phyloP scores from a whole-genome alignment of 2,329 filamentous ascomycete species.

The Byssochlamys sp. region DNA sequence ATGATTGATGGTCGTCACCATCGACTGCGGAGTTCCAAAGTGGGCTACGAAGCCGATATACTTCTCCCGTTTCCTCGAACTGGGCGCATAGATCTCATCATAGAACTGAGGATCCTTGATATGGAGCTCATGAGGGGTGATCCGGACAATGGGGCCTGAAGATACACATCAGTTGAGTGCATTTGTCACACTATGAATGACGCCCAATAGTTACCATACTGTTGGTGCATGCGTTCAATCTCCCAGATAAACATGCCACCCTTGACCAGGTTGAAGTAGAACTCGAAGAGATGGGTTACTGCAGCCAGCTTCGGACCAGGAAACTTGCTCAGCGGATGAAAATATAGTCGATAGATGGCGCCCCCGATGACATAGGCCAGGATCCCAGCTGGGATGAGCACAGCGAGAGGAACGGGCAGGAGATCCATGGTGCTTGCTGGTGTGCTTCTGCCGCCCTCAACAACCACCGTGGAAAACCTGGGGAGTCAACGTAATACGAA shows the following conservation, averaged over 20 bases:
- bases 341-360: conserved; percentile 22
- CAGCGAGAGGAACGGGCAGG: neutral
- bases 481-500: neutral
- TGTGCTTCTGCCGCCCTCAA: neutral
- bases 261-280: conserved; percentile 26
- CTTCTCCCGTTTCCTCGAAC: conserved; percentile 19
- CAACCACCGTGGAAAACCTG: neutral
- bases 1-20: conserved; percentile 12
- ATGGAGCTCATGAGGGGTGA: conserved; percentile 25
- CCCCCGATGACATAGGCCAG: conserved; percentile 2
- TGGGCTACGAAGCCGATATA: conserved; percentile 9
- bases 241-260: conserved; percentile 23
- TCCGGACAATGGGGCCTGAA: conserved; percentile 25
- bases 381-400: neutral
- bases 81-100: conserved; percentile 21
- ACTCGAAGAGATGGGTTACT: conserved; percentile 21
- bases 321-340: conserved; percentile 24
- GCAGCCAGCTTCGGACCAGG: conserved; percentile 26
- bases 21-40: conserved; percentile 8
- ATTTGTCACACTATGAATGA: neutral
- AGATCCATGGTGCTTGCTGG: neutral
- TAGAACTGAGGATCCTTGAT: conserved; percentile 26
- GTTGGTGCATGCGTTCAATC: conserved; percentile 23
- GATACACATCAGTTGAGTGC: neutral
- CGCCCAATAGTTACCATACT: conserved; percentile 16